Evolutionary conservation across 2,329 filamentous ascomycete species (phyloP).

Genomic region (Cercospora zeae-maydis): DNA sequence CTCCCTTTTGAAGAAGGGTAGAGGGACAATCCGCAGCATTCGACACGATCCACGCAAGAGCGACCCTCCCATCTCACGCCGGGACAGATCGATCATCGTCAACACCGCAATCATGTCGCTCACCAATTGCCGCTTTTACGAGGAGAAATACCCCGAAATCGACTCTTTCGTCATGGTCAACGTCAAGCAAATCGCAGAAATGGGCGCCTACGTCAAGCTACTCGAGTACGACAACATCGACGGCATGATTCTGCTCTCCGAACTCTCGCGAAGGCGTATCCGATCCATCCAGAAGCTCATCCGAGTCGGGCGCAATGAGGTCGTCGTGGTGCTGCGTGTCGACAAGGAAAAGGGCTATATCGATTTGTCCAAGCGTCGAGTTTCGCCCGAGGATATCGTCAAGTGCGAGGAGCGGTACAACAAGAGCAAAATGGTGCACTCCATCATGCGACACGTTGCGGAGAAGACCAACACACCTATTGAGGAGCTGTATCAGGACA

Average conservation of each 20-base stretch:
- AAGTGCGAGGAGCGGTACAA: conserved; percentile 99
- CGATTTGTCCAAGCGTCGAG: conserved; percentile 96
- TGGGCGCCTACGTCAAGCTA: conserved; percentile 99
- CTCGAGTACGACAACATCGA: conserved; percentile 99
- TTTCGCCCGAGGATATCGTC: conserved; percentile 93
- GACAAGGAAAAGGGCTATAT: conserved; percentile 99
- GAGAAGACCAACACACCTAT: conserved; percentile 96
- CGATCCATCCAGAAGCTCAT: conserved; percentile 99
- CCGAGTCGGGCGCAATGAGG: conserved; percentile 94
- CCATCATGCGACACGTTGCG: conserved; percentile 96
- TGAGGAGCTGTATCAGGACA: conserved; percentile 87
- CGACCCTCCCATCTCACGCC: conserved; percentile 3
- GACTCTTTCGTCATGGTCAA: conserved; percentile 99
- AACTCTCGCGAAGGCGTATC: conserved; percentile 96
- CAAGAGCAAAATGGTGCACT: conserved; percentile 99
- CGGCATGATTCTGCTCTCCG: conserved; percentile 98
- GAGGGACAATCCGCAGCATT: conserved; percentile 3
- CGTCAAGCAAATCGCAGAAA: conserved; percentile 99
- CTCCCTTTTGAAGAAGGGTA: conserved; percentile 1
- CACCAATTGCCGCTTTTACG: conserved; percentile 95
- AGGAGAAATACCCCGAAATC: conserved; percentile 96
- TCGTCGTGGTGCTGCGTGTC: conserved; percentile 95
- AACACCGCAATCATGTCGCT: conserved; percentile 73
- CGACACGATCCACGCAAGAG: neutral
- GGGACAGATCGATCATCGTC: neutral